phyloP scores from a whole-genome alignment of 2,329 filamentous ascomycete genomes.

The Penicillium digitatum region DNA sequence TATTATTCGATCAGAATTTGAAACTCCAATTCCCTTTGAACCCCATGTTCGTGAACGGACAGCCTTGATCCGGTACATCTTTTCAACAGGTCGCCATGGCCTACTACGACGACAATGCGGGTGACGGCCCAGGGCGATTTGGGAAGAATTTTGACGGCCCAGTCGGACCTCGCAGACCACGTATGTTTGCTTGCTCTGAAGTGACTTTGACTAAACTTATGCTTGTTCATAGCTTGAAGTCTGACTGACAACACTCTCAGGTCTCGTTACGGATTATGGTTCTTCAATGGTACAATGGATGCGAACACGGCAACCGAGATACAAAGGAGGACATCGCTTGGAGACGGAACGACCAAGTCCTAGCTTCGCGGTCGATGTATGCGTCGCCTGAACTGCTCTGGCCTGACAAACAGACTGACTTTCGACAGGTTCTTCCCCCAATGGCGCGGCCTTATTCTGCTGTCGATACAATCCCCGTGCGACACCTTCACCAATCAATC shows the following conservation, averaged over 20 bases:
- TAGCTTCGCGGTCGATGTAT: conserved; percentile 85
- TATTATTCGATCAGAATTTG: neutral
- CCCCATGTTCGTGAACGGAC: neutral
- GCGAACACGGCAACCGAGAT: conserved; percentile 72
- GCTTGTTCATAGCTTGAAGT: neutral
- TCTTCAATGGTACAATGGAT: conserved; percentile 89
- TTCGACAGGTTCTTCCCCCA: conserved; percentile 74
- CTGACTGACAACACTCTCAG: conserved; percentile 45
- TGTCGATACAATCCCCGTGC: conserved; percentile 85
- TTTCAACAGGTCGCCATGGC: conserved; percentile 29
- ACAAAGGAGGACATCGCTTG: conserved; percentile 65
- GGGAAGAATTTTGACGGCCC: conserved; percentile 34
- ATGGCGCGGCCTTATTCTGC: conserved; percentile 68
- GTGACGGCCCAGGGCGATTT: conserved; percentile 33
- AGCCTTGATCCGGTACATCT: conserved; percentile 7
- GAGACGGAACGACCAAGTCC: conserved; percentile 80
- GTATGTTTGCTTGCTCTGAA: conserved; percentile 27
- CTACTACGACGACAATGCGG: conserved; percentile 38
- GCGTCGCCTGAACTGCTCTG: neutral
- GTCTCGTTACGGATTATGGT: conserved; percentile 89
- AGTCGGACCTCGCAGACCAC: conserved; percentile 40
- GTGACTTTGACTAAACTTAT: neutral
- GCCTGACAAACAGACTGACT: conserved; percentile 9
- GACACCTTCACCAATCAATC: conserved; percentile 93
- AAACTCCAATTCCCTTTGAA: neutral